These are phyloP conservation scores for Penstemon davidsonii DNA, from an alignment of 257 asterid genomes.

Conservation along the genomic window DNA sequence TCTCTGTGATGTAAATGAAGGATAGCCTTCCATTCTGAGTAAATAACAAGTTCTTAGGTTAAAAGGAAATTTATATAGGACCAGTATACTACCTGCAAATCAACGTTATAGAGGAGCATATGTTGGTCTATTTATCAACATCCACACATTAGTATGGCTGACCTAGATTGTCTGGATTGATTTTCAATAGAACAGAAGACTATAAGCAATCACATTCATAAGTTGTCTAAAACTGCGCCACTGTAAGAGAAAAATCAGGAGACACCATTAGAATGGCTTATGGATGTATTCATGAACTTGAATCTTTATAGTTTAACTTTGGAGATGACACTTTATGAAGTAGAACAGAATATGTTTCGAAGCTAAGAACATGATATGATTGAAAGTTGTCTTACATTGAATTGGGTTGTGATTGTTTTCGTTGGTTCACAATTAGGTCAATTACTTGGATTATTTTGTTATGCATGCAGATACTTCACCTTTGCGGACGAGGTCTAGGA, in stretches of 20 bases:
- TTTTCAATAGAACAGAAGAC: conserved; percentile 16
- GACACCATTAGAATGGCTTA: background rate
- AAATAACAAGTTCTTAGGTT: background rate
- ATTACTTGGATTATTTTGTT: background rate
- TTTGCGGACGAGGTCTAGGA: background rate
- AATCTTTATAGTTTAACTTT: background rate
- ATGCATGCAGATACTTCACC: background rate
- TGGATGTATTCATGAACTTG: background rate
- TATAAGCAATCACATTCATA: conserved; percentile 15
- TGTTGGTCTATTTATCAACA: background rate
- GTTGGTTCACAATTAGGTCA: background rate
- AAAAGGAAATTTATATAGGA: background rate
- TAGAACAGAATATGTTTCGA: background rate
- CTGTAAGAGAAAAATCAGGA: background rate
- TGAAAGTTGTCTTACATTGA: background rate
- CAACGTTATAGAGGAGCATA: background rate
- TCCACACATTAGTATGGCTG: conserved; percentile 7
- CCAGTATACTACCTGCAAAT: conserved; percentile 10
- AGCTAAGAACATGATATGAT: background rate
- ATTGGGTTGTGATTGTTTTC: background rate
- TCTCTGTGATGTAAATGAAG: background rate
- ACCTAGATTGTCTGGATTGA: background rate
- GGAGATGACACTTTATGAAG: background rate
- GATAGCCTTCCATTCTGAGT: background rate
- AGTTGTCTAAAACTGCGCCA: conserved; percentile 9